Conservation (phyloP, 257 asterid species). For the Gynochthodes officinalis region DNA sequence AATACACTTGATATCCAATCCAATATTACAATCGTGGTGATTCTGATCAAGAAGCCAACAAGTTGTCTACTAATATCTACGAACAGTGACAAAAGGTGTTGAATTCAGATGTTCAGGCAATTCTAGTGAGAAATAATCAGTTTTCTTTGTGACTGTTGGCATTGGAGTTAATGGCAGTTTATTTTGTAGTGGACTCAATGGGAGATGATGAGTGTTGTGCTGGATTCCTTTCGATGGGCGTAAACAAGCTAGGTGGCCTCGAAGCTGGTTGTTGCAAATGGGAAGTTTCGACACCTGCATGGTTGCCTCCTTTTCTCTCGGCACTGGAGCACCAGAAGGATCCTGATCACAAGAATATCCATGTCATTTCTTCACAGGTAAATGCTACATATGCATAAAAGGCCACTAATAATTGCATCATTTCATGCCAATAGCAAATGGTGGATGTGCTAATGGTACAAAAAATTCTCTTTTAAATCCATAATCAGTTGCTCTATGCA, state of each 20-base stretch:
- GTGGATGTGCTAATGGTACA: neutral
- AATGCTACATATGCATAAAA: neutral
- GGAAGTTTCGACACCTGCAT: constrained; percentile 56
- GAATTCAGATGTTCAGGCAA: constrained; percentile 40
- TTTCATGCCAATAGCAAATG: neutral
- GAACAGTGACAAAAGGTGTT: constrained; percentile 50
- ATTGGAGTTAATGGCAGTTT: constrained; percentile 46
- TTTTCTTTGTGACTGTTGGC: constrained; percentile 24
- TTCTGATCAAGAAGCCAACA: too few species aligned
- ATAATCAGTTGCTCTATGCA: too few species aligned
- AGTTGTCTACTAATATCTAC: constrained; percentile 22
- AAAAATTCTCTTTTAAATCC: too few species aligned
- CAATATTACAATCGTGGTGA: neutral
- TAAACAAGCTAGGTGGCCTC: constrained; percentile 58
- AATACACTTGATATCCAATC: neutral
- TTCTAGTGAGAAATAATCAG: constrained; percentile 36
- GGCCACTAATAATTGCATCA: neutral
- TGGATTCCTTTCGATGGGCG: constrained; percentile 43
- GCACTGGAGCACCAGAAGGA: constrained; percentile 66
- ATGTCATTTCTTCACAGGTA: neutral
- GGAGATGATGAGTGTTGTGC: constrained; percentile 27
- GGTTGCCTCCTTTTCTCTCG: constrained; percentile 55
- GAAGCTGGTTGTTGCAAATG: constrained; percentile 48
- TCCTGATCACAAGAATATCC: constrained; percentile 35
- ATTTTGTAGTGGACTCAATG: constrained; percentile 55